Evolutionary conservation across 2,329 filamentous ascomycete species (phyloP).

Genomic region (Emmonsia crescens): DNA sequence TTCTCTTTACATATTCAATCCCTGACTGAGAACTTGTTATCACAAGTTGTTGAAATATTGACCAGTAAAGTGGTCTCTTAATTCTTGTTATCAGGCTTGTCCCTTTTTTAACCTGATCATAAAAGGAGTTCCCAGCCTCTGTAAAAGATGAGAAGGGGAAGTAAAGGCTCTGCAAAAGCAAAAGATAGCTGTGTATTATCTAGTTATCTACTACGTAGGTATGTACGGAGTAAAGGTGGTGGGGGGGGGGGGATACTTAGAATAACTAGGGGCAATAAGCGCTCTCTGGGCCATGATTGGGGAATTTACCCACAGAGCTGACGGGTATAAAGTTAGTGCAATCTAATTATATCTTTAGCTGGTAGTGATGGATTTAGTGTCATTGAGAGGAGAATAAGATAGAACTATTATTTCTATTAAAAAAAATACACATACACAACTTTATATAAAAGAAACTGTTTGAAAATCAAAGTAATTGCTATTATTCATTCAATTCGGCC

Average conservation of each 20-base stretch:
- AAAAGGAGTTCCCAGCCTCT: background rate
- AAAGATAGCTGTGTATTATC: no score
- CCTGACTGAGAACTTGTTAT: no score
- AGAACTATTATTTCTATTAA: background rate
- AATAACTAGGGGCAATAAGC: background rate
- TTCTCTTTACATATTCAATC: background rate
- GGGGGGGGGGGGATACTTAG: no score
- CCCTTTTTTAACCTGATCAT: no score
- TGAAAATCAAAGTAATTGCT: background rate
- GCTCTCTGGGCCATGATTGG: background rate
- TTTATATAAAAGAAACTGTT: background rate
- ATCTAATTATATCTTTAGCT: background rate
- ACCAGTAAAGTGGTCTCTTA: background rate
- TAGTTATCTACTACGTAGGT: no score
- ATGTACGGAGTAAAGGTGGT: no score
- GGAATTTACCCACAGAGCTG: background rate
- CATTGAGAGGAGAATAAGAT: background rate
- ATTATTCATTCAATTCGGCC: no score
- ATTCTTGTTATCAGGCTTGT: background rate
- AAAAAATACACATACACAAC: background rate
- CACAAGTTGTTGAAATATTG: background rate
- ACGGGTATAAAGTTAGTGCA: no score
- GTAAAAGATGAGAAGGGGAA: background rate
- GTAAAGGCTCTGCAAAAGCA: background rate
- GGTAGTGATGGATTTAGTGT: no score